Conservation (phyloP, 2,329 filamentous ascomycete species). For the Pseudogymnoascus sp. region DNA sequence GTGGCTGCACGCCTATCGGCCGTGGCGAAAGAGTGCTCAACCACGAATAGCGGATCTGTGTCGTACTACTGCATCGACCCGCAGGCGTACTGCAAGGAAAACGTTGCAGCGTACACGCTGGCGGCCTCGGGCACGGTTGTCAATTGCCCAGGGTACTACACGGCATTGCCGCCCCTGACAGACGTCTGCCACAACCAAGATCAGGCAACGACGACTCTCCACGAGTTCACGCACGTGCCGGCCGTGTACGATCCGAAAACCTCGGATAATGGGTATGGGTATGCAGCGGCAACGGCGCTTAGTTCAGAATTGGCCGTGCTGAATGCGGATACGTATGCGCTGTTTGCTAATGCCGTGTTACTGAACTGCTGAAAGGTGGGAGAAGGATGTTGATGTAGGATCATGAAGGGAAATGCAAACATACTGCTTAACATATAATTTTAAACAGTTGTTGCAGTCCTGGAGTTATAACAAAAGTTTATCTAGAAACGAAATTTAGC, state of each 20-base stretch:
- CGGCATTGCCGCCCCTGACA: conserved; percentile 40
- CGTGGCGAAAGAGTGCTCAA: conserved; percentile 48
- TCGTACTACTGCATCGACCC: conserved; percentile 52
- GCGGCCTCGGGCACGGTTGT: conserved; percentile 46
- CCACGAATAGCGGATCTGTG: conserved; percentile 39
- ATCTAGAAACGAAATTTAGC: not conserved
- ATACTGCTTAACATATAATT: not conserved
- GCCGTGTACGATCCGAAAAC: conserved; percentile 46
- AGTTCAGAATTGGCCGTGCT: conserved; percentile 42
- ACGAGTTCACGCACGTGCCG: conserved; percentile 58
- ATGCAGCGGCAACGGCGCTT: conserved; percentile 39
- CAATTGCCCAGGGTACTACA: conserved; percentile 56
- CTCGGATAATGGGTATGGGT: conserved; percentile 51
- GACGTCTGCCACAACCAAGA: conserved; percentile 54
- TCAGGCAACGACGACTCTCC: conserved; percentile 55
- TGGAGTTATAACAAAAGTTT: not conserved
- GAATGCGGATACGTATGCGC: conserved; percentile 56
- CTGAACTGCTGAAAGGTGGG: conserved; percentile 31
- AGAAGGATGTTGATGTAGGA: not conserved
- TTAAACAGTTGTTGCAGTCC: not conserved
- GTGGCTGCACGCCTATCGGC: conserved; percentile 45
- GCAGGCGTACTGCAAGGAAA: conserved; percentile 41
- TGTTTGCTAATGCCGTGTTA: conserved; percentile 42
- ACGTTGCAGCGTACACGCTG: conserved; percentile 54
- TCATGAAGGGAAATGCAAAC: not conserved